Conservation (phyloP, 176 grass and related monocot species). For the Cymbopogon citratus region DNA sequence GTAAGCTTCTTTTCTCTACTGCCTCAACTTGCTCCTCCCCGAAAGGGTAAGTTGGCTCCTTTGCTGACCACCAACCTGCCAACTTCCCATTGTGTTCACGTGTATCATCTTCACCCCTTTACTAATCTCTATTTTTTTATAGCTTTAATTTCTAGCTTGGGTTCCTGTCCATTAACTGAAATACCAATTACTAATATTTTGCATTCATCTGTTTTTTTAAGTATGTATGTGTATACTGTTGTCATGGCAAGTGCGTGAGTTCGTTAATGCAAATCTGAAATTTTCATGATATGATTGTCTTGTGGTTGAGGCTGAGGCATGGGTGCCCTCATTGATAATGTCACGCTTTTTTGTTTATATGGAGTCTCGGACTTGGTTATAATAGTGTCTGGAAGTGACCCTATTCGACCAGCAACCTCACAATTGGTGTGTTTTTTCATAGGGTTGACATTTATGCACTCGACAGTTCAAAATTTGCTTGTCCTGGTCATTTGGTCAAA, state of each 20-base stretch:
- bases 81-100: slow-evolving; percentile 34
- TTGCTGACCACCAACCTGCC: slow-evolving; percentile 40
- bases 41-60: slow-evolving; percentile 55
- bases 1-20: slow-evolving; percentile 38
- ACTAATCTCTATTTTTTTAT: neutral
- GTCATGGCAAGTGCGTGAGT: slow-evolving; percentile 21
- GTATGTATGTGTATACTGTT: neutral
- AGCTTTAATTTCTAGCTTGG: slow-evolving; percentile 21
- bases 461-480: slow-evolving; percentile 24
- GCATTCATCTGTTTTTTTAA: neutral
- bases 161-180: slow-evolving; percentile 19
- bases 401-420: slow-evolving; percentile 32
- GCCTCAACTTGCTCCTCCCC: slow-evolving; percentile 30
- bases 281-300: slow-evolving; percentile 1
- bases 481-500: slow-evolving; percentile 24
- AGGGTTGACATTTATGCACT: slow-evolving; percentile 42
- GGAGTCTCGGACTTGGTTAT: neutral
- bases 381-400: neutral
- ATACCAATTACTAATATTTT: neutral
- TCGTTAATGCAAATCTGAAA: slow-evolving; percentile 20
- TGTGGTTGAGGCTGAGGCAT: neutral
- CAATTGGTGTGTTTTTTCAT: neutral
- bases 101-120: slow-evolving; percentile 14
- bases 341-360: slow-evolving; percentile 21
- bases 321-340: neutral